Percentiles rank a stretch among this genome's conserved stretches.
Conservation (phyloP, 352 stramenopile species). For the Thalassiosira exigua region DNA sequence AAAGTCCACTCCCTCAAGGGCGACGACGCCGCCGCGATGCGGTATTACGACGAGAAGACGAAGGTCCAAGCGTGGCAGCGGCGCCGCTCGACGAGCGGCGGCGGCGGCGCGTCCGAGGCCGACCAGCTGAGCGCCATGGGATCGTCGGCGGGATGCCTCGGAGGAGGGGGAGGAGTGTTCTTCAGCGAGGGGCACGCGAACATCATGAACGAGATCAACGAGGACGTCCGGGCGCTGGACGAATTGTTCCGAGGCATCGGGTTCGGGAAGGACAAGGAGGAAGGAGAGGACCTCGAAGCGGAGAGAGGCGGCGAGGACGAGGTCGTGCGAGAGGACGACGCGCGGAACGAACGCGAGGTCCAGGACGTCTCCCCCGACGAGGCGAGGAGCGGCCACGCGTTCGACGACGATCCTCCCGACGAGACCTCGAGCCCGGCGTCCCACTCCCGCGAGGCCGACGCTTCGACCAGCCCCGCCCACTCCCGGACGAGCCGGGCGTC, state of each 20-base stretch:
- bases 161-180: constrained; percentile 28
- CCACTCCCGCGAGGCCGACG: too few species aligned
- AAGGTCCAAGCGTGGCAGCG: constrained; percentile 71
- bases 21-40: constrained; percentile 75
- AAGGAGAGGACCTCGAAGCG: constrained; percentile 20
- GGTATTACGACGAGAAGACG: constrained; percentile 81
- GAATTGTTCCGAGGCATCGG: constrained; percentile 78
- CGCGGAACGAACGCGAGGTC: neutral
- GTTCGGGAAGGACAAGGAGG: constrained; percentile 55
- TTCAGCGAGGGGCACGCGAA: constrained; percentile 35
- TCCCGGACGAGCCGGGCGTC: too few species aligned
- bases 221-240: constrained; percentile 78
- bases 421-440: too few species aligned
- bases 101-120: too few species aligned
- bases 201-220: constrained; percentile 78
- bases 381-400: neutral
- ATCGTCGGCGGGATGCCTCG: constrained; percentile 32
- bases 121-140: too few species aligned
- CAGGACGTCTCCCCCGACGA: neutral
- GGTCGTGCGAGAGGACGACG: constrained; percentile 2
- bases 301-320: constrained; percentile 16
- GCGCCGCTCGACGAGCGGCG: too few species aligned
- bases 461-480: too few species aligned
- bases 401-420: too few species aligned
- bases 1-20: constrained; percentile 80